A percentile compares a stretch with the other conserved stretches of the same genome.
These are phyloP conservation scores for Eucalyptus polybractea DNA, from an alignment of 345 rosid genomes.

Conservation along the genomic window DNA sequence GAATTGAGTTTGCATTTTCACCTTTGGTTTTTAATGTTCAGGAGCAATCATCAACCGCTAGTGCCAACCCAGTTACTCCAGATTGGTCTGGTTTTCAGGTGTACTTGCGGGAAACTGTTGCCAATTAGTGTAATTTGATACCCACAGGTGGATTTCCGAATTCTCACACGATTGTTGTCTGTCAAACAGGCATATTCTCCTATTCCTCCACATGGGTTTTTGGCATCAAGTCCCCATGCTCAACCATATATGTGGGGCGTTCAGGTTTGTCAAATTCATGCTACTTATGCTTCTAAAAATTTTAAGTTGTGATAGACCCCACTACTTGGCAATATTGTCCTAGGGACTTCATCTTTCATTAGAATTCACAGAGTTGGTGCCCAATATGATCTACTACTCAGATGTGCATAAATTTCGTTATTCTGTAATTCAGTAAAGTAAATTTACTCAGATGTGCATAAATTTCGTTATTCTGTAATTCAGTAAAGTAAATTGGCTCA, in stretches of 20 bases:
- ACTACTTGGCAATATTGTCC: neutral
- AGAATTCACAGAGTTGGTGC: neutral
- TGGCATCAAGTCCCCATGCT: conserved; percentile 97
- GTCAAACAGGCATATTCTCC: conserved; percentile 74
- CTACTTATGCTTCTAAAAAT: neutral
- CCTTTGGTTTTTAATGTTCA: neutral
- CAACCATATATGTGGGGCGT: conserved; percentile 99
- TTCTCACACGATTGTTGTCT: conserved; percentile 3
- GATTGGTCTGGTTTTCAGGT: conserved; percentile 99
- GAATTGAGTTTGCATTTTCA: neutral
- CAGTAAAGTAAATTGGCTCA: neutral
- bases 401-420: neutral
- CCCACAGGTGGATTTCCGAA: neutral
- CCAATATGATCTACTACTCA: neutral
- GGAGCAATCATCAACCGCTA: conserved; percentile 60
- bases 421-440: neutral
- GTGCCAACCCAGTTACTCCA: conserved; percentile 52
- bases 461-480: neutral
- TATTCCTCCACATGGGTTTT: conserved; percentile 87
- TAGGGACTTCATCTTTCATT: neutral
- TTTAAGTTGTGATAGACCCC: neutral
- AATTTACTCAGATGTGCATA: neutral
- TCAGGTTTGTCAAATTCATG: conserved; percentile 44
- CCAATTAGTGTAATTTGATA: neutral
- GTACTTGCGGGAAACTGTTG: neutral